phyloP scores from a whole-genome alignment of 2,329 filamentous ascomycete species.

The Phyllosticta ampelicida region DNA sequence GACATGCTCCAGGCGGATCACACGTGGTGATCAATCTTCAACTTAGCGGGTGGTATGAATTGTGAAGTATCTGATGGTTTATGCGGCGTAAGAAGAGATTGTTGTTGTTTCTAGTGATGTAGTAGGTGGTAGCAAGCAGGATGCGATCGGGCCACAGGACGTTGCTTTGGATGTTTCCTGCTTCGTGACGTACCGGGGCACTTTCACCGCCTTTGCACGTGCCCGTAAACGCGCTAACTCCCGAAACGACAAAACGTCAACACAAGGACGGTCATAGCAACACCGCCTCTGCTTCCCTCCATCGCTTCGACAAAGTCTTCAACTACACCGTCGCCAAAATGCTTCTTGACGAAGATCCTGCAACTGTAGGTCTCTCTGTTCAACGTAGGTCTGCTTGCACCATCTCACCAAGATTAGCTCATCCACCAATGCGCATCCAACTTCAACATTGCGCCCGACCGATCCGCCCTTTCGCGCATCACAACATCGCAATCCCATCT shows the following conservation, averaged over 20 bases:
- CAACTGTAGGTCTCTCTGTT: slow-evolving; percentile 49
- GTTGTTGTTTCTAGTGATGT: neutral
- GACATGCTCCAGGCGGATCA: neutral
- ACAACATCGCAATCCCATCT: slow-evolving; percentile 73
- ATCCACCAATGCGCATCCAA: slow-evolving; percentile 86
- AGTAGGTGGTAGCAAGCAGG: neutral
- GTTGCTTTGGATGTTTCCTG: neutral
- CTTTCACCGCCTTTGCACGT: slow-evolving; percentile 1
- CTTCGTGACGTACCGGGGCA: slow-evolving; percentile 5
- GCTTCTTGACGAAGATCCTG: slow-evolving; percentile 90
- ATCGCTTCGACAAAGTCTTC: neutral
- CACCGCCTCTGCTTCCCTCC: neutral
- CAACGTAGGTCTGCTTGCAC: slow-evolving; percentile 11
- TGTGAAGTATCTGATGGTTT: neutral
- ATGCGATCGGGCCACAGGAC: neutral
- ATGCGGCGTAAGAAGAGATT: neutral
- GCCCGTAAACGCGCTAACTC: slow-evolving; percentile 2
- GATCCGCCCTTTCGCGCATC: slow-evolving; percentile 70
- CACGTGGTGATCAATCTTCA: neutral
- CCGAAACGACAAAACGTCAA: slow-evolving; percentile 5
- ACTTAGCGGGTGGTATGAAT: neutral
- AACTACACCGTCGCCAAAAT: slow-evolving; percentile 45
- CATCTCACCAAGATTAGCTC: slow-evolving; percentile 44
- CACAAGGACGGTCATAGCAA: neutral
- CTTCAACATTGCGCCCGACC: slow-evolving; percentile 91